Evolutionary conservation across 345 rosid species (phyloP).

Genomic region (Acer campestre): DNA sequence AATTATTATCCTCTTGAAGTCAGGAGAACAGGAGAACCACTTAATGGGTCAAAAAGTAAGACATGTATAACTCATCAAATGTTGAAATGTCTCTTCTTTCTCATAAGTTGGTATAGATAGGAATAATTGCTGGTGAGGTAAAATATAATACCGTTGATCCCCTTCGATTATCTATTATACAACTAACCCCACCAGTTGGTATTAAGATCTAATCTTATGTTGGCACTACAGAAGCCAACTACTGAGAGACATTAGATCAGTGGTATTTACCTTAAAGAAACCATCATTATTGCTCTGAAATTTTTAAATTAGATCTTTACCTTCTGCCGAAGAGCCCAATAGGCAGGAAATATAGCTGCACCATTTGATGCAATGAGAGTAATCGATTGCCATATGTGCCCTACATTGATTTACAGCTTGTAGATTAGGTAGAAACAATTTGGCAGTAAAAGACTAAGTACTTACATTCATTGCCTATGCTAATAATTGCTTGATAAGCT

Average conservation of each 20-base stretch:
- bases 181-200: background rate
- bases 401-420: constrained; percentile 48
- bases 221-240: background rate
- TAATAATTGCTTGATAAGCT: constrained; percentile 9
- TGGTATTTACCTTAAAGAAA: constrained; percentile 2
- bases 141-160: background rate
- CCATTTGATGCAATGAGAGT: constrained; percentile 88
- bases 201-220: background rate
- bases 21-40: background rate
- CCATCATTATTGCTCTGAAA: background rate
- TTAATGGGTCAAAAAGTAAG: background rate
- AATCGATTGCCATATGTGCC: constrained; percentile 70
- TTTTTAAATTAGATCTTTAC: constrained; percentile 30
- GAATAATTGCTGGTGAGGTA: background rate
- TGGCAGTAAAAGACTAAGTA: constrained; percentile 10
- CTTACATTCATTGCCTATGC: constrained; percentile 14
- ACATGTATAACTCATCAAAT: constrained; percentile 11
- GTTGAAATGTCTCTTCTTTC: background rate
- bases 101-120: background rate
- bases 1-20: constrained; percentile 11
- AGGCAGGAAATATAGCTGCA: constrained; percentile 89
- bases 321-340: constrained; percentile 85
- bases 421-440: constrained; percentile 22
- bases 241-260: background rate
- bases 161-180: background rate